phyloP scores from a whole-genome alignment of 2,329 filamentous ascomycete species.

The Domatiomyces globalis region DNA sequence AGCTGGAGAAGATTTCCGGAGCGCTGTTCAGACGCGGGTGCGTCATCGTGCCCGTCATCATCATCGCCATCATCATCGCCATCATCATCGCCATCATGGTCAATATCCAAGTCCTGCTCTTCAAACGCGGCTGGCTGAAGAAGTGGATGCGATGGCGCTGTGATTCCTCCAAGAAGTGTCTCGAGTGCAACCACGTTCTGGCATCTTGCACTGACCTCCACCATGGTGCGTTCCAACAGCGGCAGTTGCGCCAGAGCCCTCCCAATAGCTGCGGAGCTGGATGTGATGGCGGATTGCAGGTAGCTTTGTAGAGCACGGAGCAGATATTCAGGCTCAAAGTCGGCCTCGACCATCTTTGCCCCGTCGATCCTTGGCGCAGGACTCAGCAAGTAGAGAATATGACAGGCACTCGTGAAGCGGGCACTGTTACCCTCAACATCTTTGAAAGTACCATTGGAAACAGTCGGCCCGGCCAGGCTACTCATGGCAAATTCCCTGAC shows the following conservation, averaged over 20 bases:
- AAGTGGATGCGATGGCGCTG: constrained; percentile 55
- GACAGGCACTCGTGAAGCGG: constrained; percentile 57
- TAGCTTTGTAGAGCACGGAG: constrained; percentile 67
- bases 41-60: constrained; percentile 1
- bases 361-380: constrained; percentile 36
- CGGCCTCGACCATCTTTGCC: constrained; percentile 31
- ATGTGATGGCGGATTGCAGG: constrained; percentile 65
- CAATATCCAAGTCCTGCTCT: constrained; percentile 4
- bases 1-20: constrained; percentile 50
- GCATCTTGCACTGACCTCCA: constrained; percentile 69
- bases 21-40: constrained; percentile 11
- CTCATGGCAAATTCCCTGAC: constrained; percentile 73
- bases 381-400: constrained; percentile 69
- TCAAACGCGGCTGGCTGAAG: constrained; percentile 25
- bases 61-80: constrained; percentile 26
- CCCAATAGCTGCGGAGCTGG: constrained; percentile 59
- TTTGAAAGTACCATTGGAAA: constrained; percentile 33
- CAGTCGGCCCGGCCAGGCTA: constrained; percentile 27
- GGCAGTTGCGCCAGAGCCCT: constrained; percentile 68
- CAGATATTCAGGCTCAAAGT: constrained; percentile 54
- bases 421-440: constrained; percentile 61
- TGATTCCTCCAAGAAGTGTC: constrained; percentile 54
- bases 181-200: constrained; percentile 87
- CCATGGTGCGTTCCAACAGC: constrained; percentile 63
- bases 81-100: constrained; percentile 24